Base-by-base conservation (phyloP, 2,329 filamentous ascomycete genomes). In the Phymatotrichopsis omnivora region DNA sequence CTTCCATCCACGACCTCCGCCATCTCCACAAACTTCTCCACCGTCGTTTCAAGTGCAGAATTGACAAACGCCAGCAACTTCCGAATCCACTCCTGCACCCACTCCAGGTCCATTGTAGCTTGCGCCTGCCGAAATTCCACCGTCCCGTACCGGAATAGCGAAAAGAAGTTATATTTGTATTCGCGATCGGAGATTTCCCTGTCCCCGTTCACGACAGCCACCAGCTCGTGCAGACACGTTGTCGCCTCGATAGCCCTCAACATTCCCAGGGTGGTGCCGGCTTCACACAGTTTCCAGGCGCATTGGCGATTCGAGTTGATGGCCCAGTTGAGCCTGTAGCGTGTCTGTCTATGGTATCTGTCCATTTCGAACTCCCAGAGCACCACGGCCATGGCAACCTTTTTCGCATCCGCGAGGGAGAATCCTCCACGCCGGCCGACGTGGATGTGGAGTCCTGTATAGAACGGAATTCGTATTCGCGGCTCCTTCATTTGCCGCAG, bases 51-150 rank as follows among this genome's bases (percentile, higher is more conserved):
- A 24, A 19, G 12, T 5, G 45, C 34, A 16, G 45, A 33, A 28
- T 23, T 39, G 30, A 34, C 40, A 35, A 48, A 44, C 10, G 12
- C 16, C 7, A 44, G 23, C 40, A 48, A 12, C 34, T 43, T 44
- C 14, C 12, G 12, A 25, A 48, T 35, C 45, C 45, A 48, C 5
- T 6, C 22, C 6, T 19, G 19, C 10, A 45, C 30, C 45, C 45
- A 48, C 29, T 39, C 12, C 11, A 4, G 19, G 35, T 48, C 33
- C 1, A 48, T 16, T n/a, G 40, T 44, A 14, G 29, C 45, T 20
- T 48, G 45, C 3, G 45, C 45, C 34, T 48, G 45, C 2, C 45
- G 33, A 34, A 48, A 48, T 24, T 48, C 45, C 24, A 48, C 20
- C 7, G 23, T 38, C 3, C 45, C 45, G 1, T 24, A 8, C 29